Base-by-base conservation (phyloP, 2,329 filamentous ascomycete species). In the Pestalotiopsis sp. region DNA sequence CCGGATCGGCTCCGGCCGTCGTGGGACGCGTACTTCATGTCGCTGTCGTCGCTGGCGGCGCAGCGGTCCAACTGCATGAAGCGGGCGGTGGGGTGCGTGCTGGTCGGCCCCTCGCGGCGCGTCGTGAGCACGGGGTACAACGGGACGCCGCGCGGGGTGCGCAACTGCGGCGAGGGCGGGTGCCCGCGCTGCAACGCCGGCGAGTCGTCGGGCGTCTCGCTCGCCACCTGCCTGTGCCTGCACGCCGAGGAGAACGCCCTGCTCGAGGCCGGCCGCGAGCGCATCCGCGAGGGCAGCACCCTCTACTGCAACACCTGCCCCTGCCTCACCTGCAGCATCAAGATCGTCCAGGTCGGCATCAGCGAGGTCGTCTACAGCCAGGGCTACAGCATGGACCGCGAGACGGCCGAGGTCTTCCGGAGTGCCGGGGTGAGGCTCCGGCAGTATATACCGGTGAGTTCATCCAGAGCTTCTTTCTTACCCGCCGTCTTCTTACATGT, bases 11-110 rank as follows among this genome's bases (percentile, higher is more conserved):
- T 99, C 44, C 89, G 96, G 1, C 96, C 96, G 0, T 91, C 89
- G 62, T 99, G 96, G 96, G 96, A 99, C 80, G 91, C 92, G 75
- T 99, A 99, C 82, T 99, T 99, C 78, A 99, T 99, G 96, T 89
- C 93, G 55, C 85, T 99, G n/a, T 94, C 96, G 4, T 94, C 92
- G 40, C 88, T 99, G 61, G 96, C 96, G 7, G 93, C 95, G 0
- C 92, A 94, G 73, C 88, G 96, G 71, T 94, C 91, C 76, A 99
- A 99, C 80, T 99, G 96, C 83, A 99, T 99, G 96, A 98, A 98
- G 82, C 88, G 96, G 38, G 90, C 95, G 71, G 96, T 99, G 1
- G 96, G 96, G 7, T 98, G 94, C 81, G 96, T 98, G 6, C 86
- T 99, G 10, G 94, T 98, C 40, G 84, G 84, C 68, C 86, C 91